A percentile compares a stretch with the other conserved stretches of the same genome.
Evolutionary conservation across 2,329 filamentous ascomycete genomes (phyloP).

Genomic region (Claviceps pusilla): DNA sequence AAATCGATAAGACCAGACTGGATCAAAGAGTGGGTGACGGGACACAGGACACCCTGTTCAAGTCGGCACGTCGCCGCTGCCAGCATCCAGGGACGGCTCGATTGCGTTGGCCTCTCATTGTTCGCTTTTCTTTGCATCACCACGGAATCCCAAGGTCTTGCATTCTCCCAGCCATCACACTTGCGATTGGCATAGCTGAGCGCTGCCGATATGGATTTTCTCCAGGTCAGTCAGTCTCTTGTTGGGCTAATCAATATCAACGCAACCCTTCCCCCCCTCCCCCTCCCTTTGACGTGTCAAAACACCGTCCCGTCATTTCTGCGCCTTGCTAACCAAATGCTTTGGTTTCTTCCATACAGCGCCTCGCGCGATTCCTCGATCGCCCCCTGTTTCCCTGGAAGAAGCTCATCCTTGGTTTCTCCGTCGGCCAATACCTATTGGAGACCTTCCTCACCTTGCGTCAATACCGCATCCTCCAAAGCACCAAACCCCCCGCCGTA

Average conservation of each 20-base stretch:
- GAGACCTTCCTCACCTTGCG: slow-evolving; percentile 80
- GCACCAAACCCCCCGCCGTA: slow-evolving; percentile 68
- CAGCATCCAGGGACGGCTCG: neutral
- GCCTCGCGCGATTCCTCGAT: slow-evolving; percentile 75
- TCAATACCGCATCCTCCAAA: slow-evolving; percentile 76
- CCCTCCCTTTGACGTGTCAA: neutral
- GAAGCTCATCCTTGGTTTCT: slow-evolving; percentile 87
- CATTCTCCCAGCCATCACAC: slow-evolving; percentile 2
- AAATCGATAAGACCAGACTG: neutral
- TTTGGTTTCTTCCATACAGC: slow-evolving; percentile 24
- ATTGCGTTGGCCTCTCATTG: neutral
- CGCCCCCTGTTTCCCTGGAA: slow-evolving; percentile 94
- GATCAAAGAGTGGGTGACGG: too few species aligned
- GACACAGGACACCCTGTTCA: neutral
- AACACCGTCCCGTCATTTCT: too few species aligned
- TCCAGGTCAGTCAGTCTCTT: slow-evolving; percentile 23
- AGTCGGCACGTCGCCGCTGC: neutral
- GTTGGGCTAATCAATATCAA: too few species aligned
- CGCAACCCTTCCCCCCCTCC: too few species aligned
- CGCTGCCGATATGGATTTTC: slow-evolving; percentile 27
- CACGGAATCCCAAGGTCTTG: neutral
- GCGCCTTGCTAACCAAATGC: neutral
- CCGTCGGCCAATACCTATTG: slow-evolving; percentile 75
- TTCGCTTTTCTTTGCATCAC: neutral
- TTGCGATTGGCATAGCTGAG: neutral